phyloP scores from a whole-genome alignment of 495 filamentous ascomycete species.

The Xylaria nigripes region DNA sequence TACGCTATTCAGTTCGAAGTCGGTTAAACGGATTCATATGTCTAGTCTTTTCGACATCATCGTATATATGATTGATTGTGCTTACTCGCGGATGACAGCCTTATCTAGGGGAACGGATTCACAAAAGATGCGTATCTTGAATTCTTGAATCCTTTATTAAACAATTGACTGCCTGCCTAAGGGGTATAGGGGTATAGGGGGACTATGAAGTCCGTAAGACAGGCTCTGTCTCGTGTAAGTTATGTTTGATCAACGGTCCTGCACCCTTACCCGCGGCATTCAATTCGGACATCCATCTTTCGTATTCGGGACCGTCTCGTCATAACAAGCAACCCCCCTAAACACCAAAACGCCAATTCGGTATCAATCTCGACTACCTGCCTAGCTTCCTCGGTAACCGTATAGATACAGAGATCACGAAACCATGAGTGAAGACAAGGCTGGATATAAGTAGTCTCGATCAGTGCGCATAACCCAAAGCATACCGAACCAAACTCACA shows the following conservation, averaged over 20 bases:
- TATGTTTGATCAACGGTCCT: background rate
- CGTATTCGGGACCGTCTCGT: background rate
- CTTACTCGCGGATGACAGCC: too few relatives aligned
- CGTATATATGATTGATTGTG: too few relatives aligned
- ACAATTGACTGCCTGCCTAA: background rate
- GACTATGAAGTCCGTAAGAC: background rate
- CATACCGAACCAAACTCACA: background rate
- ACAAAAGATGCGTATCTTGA: background rate
- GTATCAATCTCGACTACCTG: background rate
- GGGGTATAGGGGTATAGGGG: background rate
- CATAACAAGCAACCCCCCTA: background rate
- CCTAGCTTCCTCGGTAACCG: background rate
- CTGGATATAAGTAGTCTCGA: background rate
- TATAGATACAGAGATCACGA: background rate
- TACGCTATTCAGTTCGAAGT: too few relatives aligned
- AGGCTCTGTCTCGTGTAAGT: background rate
- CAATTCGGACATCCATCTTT: background rate
- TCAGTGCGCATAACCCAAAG: background rate
- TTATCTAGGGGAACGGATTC: background rate
- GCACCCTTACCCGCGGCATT: background rate
- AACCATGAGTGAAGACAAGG: background rate
- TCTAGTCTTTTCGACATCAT: too few relatives aligned
- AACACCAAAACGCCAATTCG: background rate
- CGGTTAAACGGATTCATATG: too few relatives aligned
- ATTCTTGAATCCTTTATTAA: background rate